phyloP scores from a whole-genome alignment of 352 stramenopile species.

The Pythium rishiriense region DNA sequence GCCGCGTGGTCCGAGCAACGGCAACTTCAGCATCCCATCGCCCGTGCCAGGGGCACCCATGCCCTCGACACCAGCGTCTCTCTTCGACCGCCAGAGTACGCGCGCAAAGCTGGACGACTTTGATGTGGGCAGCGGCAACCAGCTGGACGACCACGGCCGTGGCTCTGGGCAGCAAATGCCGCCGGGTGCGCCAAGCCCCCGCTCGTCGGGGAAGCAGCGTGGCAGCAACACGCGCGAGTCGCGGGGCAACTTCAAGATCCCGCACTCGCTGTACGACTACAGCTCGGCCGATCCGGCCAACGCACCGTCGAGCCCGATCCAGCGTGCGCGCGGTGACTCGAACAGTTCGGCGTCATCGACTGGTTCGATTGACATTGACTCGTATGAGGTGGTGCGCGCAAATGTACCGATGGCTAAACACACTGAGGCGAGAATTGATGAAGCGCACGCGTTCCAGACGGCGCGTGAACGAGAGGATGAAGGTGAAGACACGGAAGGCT shows the following conservation, averaged over 20 bases:
- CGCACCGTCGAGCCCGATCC: conserved; percentile 15
- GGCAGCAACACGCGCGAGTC: conserved; percentile 23
- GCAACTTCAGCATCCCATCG: neutral
- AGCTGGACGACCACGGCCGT: neutral
- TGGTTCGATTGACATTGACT: conserved; percentile 73
- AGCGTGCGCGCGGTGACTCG: conserved; percentile 33
- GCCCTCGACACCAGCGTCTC: conserved; percentile 38
- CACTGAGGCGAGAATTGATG: conserved; percentile 2
- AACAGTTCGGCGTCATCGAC: conserved; percentile 66
- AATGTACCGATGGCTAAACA: neutral
- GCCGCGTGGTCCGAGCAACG: conserved; percentile 1
- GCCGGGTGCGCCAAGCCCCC: conserved; percentile 5
- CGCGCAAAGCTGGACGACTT: conserved; percentile 16
- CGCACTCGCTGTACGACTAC: conserved; percentile 33
- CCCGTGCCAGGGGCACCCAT: neutral
- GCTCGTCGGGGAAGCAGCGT: conserved; percentile 6
- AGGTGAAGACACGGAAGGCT: conserved; percentile 28
- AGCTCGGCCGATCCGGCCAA: conserved; percentile 1
- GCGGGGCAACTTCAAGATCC: conserved; percentile 31
- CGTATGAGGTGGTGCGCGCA: conserved; percentile 36
- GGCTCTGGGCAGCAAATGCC: neutral
- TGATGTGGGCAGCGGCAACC: neutral
- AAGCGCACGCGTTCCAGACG: conserved; percentile 5
- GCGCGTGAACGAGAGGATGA: conserved; percentile 6
- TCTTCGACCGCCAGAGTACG: conserved; percentile 58